Conservation (phyloP, 2,329 filamentous ascomycete genomes). For the Microcyclospora pomicola region DNA sequence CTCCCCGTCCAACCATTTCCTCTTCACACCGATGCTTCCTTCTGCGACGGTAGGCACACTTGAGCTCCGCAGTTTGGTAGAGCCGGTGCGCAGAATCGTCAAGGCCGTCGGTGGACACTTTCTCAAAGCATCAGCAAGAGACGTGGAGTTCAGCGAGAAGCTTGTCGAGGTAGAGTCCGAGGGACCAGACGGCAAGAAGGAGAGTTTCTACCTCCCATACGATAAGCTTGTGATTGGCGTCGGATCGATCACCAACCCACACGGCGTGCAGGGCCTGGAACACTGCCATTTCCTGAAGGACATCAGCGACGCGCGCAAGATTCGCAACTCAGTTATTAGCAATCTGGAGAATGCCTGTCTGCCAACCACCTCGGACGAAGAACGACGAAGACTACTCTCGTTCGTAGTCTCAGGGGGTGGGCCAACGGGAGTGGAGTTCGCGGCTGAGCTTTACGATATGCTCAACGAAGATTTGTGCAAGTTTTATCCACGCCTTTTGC, state of each 20-base stretch:
- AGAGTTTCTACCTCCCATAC: constrained; percentile 86
- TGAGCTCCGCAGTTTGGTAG: constrained; percentile 78
- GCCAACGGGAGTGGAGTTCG: constrained; percentile 94
- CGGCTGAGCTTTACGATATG: constrained; percentile 88
- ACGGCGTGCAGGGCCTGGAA: constrained; percentile 88
- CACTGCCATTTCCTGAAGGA: constrained; percentile 93
- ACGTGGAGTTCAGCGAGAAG: constrained; percentile 84
- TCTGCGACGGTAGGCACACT: constrained; percentile 93
- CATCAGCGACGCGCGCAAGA: constrained; percentile 78
- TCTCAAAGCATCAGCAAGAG: constrained; percentile 70
- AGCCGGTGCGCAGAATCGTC: constrained; percentile 80
- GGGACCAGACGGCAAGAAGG: constrained; percentile 56
- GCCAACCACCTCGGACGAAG: constrained; percentile 81
- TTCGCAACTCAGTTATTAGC: constrained; percentile 74
- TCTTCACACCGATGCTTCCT: constrained; percentile 96
- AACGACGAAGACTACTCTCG: constrained; percentile 73
- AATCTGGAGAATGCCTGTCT: constrained; percentile 86
- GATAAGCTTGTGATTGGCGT: constrained; percentile 92
- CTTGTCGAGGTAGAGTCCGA: constrained; percentile 72
- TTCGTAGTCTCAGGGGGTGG: constrained; percentile 95
- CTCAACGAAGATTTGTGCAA: constrained; percentile 82
- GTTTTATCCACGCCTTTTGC: constrained; percentile 76
- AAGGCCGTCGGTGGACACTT: constrained; percentile 72
- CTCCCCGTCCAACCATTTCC: constrained; percentile 88
- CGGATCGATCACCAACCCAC: constrained; percentile 82